Conservation (phyloP, 768 basidiomycete species). For the Phaeotremella skinneri region DNA sequence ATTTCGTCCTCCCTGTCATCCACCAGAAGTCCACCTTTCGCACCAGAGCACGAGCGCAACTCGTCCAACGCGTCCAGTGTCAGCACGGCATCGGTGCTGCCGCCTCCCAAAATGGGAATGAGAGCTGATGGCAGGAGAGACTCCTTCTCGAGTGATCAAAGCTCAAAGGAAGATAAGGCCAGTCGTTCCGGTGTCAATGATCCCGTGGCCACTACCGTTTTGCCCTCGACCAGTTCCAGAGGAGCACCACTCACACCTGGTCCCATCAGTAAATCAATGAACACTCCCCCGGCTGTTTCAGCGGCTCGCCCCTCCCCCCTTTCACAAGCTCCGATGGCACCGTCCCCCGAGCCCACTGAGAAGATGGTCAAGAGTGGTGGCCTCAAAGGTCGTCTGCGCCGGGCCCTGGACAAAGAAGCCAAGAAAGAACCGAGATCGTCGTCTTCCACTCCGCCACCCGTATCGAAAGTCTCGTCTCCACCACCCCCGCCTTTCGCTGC, state of each 20-base stretch:
- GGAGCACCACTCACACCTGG: conserved; percentile 48
- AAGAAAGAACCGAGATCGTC: conserved; percentile 24
- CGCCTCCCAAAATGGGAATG: neutral
- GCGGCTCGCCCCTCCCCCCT: conserved; percentile 58
- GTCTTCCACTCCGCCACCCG: conserved; percentile 20
- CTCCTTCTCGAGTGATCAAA: neutral
- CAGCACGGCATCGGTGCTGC: neutral
- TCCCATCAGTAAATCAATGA: conserved; percentile 44
- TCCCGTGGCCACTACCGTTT: neutral
- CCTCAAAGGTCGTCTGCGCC: conserved; percentile 71
- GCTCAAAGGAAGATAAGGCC: neutral
- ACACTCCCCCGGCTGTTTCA: conserved; percentile 20
- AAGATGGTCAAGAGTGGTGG: conserved; percentile 56
- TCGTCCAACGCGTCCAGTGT: neutral
- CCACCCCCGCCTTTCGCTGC: conserved; percentile 7
- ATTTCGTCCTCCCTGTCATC: conserved; percentile 2
- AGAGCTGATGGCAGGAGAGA: neutral
- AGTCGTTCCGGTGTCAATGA: neutral
- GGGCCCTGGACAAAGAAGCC: conserved; percentile 57
- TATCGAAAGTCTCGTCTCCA: conserved; percentile 8
- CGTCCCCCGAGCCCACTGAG: conserved; percentile 54
- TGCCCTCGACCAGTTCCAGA: conserved; percentile 12
- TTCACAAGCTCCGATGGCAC: conserved; percentile 58
- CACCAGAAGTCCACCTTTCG: neutral
- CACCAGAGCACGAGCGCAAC: neutral